Percentiles rank a stretch among this genome's conserved stretches.
Evolutionary conservation across 495 filamentous ascomycete species (phyloP).

Genomic region (Pyronema domesticum): DNA sequence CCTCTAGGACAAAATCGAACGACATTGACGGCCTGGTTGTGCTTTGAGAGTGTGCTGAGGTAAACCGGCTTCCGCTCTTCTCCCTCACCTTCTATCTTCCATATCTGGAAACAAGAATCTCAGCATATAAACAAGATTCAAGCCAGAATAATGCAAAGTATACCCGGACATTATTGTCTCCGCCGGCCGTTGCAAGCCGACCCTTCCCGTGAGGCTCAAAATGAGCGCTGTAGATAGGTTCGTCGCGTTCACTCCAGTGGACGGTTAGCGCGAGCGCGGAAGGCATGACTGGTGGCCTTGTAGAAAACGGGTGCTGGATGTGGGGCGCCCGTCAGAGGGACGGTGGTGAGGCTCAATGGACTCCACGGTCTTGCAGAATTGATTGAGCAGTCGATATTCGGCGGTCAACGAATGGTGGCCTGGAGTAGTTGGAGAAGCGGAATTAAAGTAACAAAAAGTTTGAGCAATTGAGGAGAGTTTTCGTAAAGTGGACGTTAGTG

Average conservation of each 20-base stretch:
- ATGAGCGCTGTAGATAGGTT: conserved; percentile 86
- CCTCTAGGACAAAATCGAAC: conserved; percentile 89
- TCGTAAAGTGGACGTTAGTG: not conserved
- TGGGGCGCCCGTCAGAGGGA: not conserved
- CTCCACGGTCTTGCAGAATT: not conserved
- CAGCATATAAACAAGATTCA: not conserved
- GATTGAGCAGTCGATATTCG: not conserved
- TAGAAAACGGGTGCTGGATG: not conserved
- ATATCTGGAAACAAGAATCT: conserved; percentile 40
- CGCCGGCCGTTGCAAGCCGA: conserved; percentile 80
- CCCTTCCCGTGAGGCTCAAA: conserved; percentile 90
- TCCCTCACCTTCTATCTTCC: conserved; percentile 73
- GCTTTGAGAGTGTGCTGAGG: conserved; percentile 73
- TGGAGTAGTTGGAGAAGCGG: not conserved
- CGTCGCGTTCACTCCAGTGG: conserved; percentile 89
- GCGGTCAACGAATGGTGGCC: not conserved
- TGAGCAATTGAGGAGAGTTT: not conserved
- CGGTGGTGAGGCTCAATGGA: conserved; percentile 1
- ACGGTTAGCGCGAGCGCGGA: conserved; percentile 69
- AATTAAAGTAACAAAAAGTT: not conserved
- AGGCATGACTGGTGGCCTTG: conserved; percentile 2
- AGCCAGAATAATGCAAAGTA: conserved; percentile 22
- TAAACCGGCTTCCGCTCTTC: conserved; percentile 80
- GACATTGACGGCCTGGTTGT: conserved; percentile 96
- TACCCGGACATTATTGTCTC: conserved; percentile 94